Percentiles rank a stretch among this genome's conserved stretches.
Conservation (phyloP, 345 rosid species). For the Cardamine resedifolia region DNA sequence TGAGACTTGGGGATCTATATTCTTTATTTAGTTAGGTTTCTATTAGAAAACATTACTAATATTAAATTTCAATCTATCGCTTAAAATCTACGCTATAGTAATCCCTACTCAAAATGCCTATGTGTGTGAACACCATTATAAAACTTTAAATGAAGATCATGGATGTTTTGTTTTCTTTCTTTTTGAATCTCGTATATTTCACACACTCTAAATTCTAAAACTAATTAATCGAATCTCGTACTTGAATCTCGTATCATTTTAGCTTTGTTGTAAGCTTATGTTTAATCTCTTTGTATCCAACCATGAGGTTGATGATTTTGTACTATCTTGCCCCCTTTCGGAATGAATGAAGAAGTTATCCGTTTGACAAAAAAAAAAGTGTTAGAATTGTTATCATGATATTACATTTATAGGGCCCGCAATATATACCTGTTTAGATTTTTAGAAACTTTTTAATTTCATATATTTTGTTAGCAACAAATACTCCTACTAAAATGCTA, state of each 20-base stretch:
- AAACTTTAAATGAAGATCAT: background rate
- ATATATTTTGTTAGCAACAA: background rate
- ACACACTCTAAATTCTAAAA: background rate
- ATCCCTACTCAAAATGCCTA: slow-evolving; percentile 8
- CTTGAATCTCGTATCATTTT: no score
- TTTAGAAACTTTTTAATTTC: background rate
- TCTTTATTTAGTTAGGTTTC: slow-evolving; percentile 31
- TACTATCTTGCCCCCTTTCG: no score
- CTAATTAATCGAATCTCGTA: no score
- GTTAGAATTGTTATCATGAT: background rate
- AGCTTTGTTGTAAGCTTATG: no score
- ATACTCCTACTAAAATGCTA: background rate
- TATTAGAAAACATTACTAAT: slow-evolving; percentile 11
- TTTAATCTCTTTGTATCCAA: no score
- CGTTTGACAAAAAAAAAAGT: no score
- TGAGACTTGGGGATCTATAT: slow-evolving; percentile 1
- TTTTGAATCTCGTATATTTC: background rate
- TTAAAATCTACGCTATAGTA: slow-evolving; percentile 13
- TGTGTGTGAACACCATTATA: slow-evolving; percentile 6
- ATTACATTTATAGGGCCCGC: background rate
- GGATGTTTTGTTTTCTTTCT: background rate
- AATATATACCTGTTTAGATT: background rate
- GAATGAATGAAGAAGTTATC: no score
- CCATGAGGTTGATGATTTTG: no score
- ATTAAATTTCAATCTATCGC: background rate